Conservation (phyloP, 2,329 filamentous ascomycete species). For the Hymenoscyphus linearis region DNA sequence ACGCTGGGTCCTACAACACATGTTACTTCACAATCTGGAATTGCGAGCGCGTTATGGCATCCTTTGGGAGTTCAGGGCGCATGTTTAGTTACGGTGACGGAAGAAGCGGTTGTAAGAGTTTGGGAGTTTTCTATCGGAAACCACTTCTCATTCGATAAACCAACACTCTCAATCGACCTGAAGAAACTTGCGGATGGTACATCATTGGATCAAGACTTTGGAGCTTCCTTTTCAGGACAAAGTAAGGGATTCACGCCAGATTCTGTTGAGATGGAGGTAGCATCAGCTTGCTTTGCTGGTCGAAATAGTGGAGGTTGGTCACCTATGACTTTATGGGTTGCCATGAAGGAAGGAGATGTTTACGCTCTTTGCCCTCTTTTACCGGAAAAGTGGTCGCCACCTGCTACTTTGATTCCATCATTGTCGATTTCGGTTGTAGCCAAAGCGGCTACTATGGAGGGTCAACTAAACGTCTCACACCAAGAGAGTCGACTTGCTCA, state of each 20-base stretch:
- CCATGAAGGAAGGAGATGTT: constrained; percentile 89
- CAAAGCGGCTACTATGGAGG: constrained; percentile 59
- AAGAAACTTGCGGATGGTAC: constrained; percentile 83
- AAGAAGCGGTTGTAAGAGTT: constrained; percentile 79
- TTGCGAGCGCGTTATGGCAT: constrained; percentile 86
- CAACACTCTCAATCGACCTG: constrained; percentile 78
- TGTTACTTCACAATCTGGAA: constrained; percentile 75
- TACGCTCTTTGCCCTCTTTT: constrained; percentile 90
- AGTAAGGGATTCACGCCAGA: constrained; percentile 85
- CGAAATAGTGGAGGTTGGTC: constrained; percentile 77
- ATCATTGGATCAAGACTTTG: constrained; percentile 76
- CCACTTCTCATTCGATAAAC: constrained; percentile 80
- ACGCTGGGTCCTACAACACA: constrained; percentile 91
- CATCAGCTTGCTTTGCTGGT: constrained; percentile 73
- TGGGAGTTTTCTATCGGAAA: constrained; percentile 87
- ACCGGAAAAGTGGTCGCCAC: constrained; percentile 78
- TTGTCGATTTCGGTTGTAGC: constrained; percentile 78
- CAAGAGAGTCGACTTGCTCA: constrained; percentile 53
- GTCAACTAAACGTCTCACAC: constrained; percentile 49
- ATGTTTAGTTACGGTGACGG: constrained; percentile 82
- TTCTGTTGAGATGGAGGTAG: constrained; percentile 88
- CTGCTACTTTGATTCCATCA: constrained; percentile 71
- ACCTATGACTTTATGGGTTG: constrained; percentile 92
- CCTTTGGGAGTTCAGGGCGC: constrained; percentile 77
- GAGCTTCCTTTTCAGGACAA: constrained; percentile 66